phyloP scores from a whole-genome alignment of 768 basidiomycete species.

The Boletus eberwhitei region DNA sequence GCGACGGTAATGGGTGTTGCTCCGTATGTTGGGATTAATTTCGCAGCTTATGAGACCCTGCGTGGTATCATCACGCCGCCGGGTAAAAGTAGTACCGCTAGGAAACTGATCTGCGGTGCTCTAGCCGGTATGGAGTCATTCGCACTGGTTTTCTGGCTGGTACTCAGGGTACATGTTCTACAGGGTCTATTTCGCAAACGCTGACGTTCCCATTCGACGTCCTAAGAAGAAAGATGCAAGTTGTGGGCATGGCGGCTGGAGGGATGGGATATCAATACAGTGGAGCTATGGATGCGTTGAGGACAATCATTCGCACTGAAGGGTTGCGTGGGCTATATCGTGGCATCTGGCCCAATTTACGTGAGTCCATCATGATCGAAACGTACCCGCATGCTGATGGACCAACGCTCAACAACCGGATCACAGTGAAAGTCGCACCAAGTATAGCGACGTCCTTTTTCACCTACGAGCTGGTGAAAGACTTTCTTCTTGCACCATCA shows the following conservation, averaged over 20 bases:
- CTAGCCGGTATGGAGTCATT: slow-evolving; percentile 58
- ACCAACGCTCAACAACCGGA: slow-evolving; percentile 9
- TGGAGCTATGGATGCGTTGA: slow-evolving; percentile 77
- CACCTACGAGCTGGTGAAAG: slow-evolving; percentile 70
- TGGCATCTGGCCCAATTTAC: slow-evolving; percentile 84
- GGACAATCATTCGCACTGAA: slow-evolving; percentile 65
- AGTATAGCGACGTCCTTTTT: slow-evolving; percentile 87
- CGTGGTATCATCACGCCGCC: slow-evolving; percentile 78
- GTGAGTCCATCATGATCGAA: slow-evolving; percentile 42
- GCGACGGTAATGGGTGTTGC: slow-evolving; percentile 89
- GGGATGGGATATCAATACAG: slow-evolving; percentile 64
- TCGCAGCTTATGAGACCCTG: slow-evolving; percentile 88
- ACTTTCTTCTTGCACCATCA: slow-evolving; percentile 38
- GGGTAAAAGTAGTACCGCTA: slow-evolving; percentile 59
- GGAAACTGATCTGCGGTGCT: slow-evolving; percentile 84
- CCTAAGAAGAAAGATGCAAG: slow-evolving; percentile 93
- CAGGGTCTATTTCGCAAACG: slow-evolving; percentile 89
- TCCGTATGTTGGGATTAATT: slow-evolving; percentile 88
- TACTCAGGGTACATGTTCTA: slow-evolving; percentile 3
- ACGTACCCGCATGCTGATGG: slow-evolving; percentile 3
- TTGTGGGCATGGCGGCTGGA: slow-evolving; percentile 69
- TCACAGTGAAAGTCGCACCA: slow-evolving; percentile 82
- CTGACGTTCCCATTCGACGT: slow-evolving; percentile 97
- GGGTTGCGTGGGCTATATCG: slow-evolving; percentile 77
- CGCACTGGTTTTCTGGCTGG: neutral